Evolutionary conservation across 2,329 filamentous ascomycete genomes (phyloP), one percentile per base, ranked within the genome.

Genomic region (Alternaria burnsii): DNA sequence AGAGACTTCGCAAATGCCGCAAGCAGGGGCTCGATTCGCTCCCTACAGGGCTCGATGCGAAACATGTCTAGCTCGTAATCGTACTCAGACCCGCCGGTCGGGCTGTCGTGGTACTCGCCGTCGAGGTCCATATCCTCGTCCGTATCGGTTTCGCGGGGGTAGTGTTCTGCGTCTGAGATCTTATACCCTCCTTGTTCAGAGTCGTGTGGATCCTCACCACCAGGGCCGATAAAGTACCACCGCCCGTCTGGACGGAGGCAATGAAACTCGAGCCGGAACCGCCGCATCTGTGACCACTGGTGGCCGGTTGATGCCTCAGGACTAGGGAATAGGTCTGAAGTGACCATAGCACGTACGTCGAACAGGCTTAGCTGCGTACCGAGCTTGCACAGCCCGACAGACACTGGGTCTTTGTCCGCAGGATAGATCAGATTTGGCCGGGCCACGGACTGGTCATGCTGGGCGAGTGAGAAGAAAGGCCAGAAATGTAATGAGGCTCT

Each of bases 171-270:
- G 41, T 62, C 55, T 55, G 43, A 62, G 55, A 65, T 59, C 34
- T 62, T 58, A 36, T 65, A 65, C 0, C 59, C 62, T 36, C 62
- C 62, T 42, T 65, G 52, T 62, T 65, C 59, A 57, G 44, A 65
- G 44, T 65, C 62, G 42, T 62, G 52, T 2, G 62, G 62, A 46
- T 62, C 60, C 38, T 63, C 60, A 40, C 60, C 62, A 36, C 47
- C 60, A 8, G 57, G 60, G 9, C 62, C 60, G 14, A 60, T n/a
- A 50, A 65, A 65, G 46, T 65, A 65, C 62, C 62, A 65, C 36
- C 57, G 55, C 20, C 62, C 60, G 26, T 63, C 60, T 51, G 62
- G 62, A 52, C 60, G 46, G n/a, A 63, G 53, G 44, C 57, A n/a
- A 58, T 65, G 60, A 12, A 65, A 61, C 26, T 65, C 56, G 18